Percentiles rank a stretch among this genome's conserved stretches.
These are phyloP conservation scores for Scleroderma bovista DNA, from an alignment of 768 basidiomycete genomes.

Conservation along the genomic window DNA sequence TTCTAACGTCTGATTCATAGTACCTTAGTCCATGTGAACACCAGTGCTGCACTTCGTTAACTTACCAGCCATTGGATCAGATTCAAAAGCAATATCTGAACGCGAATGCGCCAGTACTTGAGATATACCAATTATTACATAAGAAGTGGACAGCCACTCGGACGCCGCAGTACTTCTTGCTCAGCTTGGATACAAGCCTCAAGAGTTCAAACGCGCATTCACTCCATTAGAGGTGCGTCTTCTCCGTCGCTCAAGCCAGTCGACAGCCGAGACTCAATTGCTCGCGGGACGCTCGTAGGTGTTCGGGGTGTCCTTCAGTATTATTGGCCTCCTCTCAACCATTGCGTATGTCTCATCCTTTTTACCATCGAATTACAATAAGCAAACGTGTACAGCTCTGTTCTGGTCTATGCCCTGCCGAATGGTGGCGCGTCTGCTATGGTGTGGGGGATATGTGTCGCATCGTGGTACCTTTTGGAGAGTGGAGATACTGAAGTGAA, in stretches of 20 bases:
- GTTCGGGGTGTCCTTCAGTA: slow-evolving; percentile 66
- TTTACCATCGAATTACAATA: not conserved
- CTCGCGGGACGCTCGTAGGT: slow-evolving; percentile 50
- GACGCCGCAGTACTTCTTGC: slow-evolving; percentile 14
- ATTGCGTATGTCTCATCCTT: slow-evolving; percentile 42
- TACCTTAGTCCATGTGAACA: too few relatives aligned
- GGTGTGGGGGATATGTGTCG: slow-evolving; percentile 39
- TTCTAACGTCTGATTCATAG: too few relatives aligned
- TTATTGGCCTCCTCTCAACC: slow-evolving; percentile 63
- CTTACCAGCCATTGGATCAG: too few relatives aligned
- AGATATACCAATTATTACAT: too few relatives aligned
- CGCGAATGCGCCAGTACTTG: too few relatives aligned
- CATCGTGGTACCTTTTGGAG: too few relatives aligned
- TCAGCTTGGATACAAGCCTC: slow-evolving; percentile 22
- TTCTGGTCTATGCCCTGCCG: slow-evolving; percentile 41
- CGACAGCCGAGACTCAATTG: not conserved
- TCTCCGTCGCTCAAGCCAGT: too few relatives aligned
- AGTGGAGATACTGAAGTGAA: too few relatives aligned
- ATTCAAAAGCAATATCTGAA: too few relatives aligned
- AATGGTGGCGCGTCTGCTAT: slow-evolving; percentile 46
- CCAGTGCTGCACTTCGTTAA: too few relatives aligned
- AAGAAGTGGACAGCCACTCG: too few relatives aligned
- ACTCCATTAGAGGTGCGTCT: slow-evolving; percentile 26
- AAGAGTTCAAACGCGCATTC: slow-evolving; percentile 34
- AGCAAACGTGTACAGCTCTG: slow-evolving; percentile 27